Evolutionary conservation across 768 basidiomycete genomes (phyloP).

Genomic region (Russula olivacea): DNA sequence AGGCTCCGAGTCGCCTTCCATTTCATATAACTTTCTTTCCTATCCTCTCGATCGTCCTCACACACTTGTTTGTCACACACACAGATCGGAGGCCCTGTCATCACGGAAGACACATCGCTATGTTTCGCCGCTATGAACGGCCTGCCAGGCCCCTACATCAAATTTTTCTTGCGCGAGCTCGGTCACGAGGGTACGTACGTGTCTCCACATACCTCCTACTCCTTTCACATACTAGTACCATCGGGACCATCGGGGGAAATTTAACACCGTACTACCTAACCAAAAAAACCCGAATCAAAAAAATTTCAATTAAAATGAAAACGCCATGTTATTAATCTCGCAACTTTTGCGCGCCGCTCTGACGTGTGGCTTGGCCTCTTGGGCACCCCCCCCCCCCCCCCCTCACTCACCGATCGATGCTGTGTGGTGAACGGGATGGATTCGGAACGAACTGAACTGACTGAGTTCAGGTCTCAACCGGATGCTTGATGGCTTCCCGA

Average conservation of each 20-base stretch:
- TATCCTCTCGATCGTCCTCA: too few relatives aligned
- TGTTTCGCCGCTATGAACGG: slow-evolving; percentile 86
- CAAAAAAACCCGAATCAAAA: background rate
- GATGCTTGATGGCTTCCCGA: slow-evolving; percentile 70
- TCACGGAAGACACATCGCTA: slow-evolving; percentile 92
- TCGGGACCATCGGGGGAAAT: background rate
- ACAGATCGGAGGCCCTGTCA: slow-evolving; percentile 49
- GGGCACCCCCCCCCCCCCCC: too few relatives aligned
- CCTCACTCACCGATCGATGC: too few relatives aligned
- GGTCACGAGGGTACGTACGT: slow-evolving; percentile 68
- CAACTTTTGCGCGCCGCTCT: background rate
- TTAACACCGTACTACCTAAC: too few relatives aligned
- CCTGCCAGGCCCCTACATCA: slow-evolving; percentile 96
- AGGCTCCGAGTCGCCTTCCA: background rate
- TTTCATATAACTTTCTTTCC: background rate
- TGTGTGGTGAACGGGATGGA: too few relatives aligned
- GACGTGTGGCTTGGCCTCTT: too few relatives aligned
- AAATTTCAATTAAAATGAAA: background rate
- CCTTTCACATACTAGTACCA: background rate
- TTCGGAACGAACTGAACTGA: background rate
- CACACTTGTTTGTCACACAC: too few relatives aligned
- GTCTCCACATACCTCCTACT: background rate
- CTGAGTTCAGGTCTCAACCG: slow-evolving; percentile 62
- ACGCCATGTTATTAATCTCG: background rate
- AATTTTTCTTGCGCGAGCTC: slow-evolving; percentile 75